A percentile compares a stretch with the other conserved stretches of the same genome.
phyloP scores from a whole-genome alignment of 2,329 filamentous ascomycete species.

The Fusarium newnesense region DNA sequence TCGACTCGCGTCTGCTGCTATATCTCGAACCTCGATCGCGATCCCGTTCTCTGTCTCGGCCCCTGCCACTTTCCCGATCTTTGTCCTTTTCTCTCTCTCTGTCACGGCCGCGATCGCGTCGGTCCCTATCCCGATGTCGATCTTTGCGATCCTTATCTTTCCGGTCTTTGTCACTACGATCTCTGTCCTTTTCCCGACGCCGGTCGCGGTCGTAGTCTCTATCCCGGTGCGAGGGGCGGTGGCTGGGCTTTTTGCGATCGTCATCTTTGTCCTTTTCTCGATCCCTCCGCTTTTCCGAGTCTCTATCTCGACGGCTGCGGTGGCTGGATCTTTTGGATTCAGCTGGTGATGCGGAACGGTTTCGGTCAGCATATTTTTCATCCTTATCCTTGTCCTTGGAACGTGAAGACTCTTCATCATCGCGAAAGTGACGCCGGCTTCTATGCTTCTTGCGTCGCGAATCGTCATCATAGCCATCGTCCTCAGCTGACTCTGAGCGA shows the following conservation, averaged over 20 bases:
- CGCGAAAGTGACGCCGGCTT: conserved; percentile 55
- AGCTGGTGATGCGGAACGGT: conserved; percentile 73
- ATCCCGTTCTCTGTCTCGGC: conserved; percentile 49
- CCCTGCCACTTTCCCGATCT: conserved; percentile 45
- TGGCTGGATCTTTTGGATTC: conserved; percentile 66
- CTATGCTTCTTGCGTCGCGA: conserved; percentile 63
- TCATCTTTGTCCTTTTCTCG: conserved; percentile 57
- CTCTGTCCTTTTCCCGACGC: conserved; percentile 52
- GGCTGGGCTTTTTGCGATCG: conserved; percentile 55
- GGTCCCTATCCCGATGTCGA: conserved; percentile 51
- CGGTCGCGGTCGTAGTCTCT: conserved; percentile 57
- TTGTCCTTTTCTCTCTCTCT: conserved; percentile 49
- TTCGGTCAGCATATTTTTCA: conserved; percentile 62
- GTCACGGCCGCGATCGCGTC: conserved; percentile 47
- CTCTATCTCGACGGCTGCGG: conserved; percentile 69
- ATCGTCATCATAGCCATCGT: conserved; percentile 57
- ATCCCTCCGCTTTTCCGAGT: conserved; percentile 54
- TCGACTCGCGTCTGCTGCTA: conserved; percentile 49
- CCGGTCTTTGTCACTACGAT: conserved; percentile 49
- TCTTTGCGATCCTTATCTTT: conserved; percentile 56
- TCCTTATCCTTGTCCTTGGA: conserved; percentile 52
- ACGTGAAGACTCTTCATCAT: conserved; percentile 57
- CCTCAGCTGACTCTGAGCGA: conserved; percentile 63
- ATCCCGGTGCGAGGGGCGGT: conserved; percentile 36
- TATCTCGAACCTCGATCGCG: conserved; percentile 47